Evolutionary conservation across 1,284 basidiomycete genomes (phyloP), one percentile per base, ranked within the genome.

Genomic region (Hemileia vastatrix): DNA sequence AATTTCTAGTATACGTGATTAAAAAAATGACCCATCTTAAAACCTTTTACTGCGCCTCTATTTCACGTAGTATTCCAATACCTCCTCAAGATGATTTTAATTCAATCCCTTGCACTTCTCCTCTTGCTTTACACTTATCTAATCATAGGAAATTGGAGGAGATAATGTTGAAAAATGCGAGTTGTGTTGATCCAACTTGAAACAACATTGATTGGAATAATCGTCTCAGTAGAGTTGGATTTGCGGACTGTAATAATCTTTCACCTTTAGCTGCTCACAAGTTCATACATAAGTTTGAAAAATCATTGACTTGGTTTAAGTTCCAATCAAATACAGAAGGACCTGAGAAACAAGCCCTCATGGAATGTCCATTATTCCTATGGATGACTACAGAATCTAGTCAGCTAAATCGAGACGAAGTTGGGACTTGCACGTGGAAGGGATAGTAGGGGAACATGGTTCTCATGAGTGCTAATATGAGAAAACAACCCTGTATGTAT

Each of bases 171-270:
- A 18, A 48, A 1, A 21, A 47, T 40, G 54, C 44, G 23, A 31
- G 47, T 13, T 57, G 54, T 32, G 45, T 57, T 31, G 44, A 57
- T n/a, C 33, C 23, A 18, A 57, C 43, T 23, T 57, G 54, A 45
- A 47, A 19, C 11, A 47, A 24, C 11, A 57, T 57, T 31, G 44
- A 57, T 6, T 57, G 54, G 54, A 18, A 19, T 2, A 24, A 27
- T 18, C 11, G 3, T 6, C 31, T 57, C 4, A 45, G 48, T 15
- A 48, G 33, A 18, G 19, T 57, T 3, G 44, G 43, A 6, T 13
- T 57, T 2, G 44, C 27, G 4, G 54, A 57, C 24, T 57, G 54
- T 13, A 1, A 18, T 32, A 31, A 31, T 1, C 21, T 18, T 11
- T 45, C 54, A 11, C 31, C 48, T 2, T 6, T 2, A 3, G 44